A percentile compares a stretch with the other conserved stretches of the same genome.
phyloP scores from a whole-genome alignment of 805 yeast genomes.

The Ogataea nonfermentans region DNA sequence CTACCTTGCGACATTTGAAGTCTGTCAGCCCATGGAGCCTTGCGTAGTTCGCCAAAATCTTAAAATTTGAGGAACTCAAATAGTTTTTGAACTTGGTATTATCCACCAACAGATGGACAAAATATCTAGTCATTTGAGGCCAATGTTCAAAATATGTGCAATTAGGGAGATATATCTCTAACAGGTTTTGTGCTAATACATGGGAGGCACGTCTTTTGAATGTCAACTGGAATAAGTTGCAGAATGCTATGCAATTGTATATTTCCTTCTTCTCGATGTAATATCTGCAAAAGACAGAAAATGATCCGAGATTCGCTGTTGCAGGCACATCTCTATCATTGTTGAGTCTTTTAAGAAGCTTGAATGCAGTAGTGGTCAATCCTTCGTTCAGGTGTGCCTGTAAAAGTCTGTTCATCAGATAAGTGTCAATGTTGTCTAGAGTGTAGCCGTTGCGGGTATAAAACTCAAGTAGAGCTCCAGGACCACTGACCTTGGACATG shows the following conservation, averaged over 20 bases:
- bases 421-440: constrained; percentile 12
- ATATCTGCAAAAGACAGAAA: constrained; percentile 20
- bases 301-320: constrained; percentile 21
- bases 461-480: constrained; percentile 19
- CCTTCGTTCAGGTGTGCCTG: constrained; percentile 18
- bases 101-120: constrained; percentile 11
- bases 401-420: constrained; percentile 23
- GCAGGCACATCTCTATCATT: neutral
- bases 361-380: constrained; percentile 22
- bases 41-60: constrained; percentile 23
- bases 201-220: constrained; percentile 13
- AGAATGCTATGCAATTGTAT: constrained; percentile 26
- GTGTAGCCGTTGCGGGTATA: constrained; percentile 15
- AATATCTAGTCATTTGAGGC: constrained; percentile 20
- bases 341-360: constrained; percentile 7
- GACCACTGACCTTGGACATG: constrained; percentile 14
- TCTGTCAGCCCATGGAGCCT: constrained; percentile 21
- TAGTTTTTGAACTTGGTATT: constrained; percentile 12
- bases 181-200: constrained; percentile 19
- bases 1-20: constrained; percentile 18
- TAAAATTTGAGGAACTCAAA: constrained; percentile 12
- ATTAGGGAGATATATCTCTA: constrained; percentile 18
- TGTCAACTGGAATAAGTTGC: constrained; percentile 18
- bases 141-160: constrained; percentile 29
- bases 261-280: constrained; percentile 23